phyloP scores from a whole-genome alignment of 73 alveolate genomes.

The Tetrahymena malaccensis region DNA sequence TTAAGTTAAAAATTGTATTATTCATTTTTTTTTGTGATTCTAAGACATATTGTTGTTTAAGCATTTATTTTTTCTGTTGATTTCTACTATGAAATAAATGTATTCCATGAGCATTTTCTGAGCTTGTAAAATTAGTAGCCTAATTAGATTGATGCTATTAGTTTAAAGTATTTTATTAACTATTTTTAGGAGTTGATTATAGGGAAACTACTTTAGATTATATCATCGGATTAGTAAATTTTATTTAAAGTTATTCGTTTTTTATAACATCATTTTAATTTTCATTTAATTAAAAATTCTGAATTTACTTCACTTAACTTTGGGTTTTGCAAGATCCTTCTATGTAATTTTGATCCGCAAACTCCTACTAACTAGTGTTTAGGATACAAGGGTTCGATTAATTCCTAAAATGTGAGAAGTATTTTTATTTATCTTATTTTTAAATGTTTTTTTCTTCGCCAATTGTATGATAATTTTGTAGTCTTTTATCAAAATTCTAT shows the following conservation, averaged over 20 bases:
- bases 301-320: neutral
- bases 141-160: neutral
- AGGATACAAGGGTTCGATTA: neutral
- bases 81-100: neutral
- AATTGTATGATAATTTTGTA: neutral
- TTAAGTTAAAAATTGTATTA: neutral
- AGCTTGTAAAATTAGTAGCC: neutral
- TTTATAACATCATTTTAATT: neutral
- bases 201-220: neutral
- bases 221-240: neutral
- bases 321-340: neutral
- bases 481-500: neutral
- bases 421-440: neutral
- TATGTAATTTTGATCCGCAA: neutral
- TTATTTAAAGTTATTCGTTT: neutral
- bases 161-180: neutral
- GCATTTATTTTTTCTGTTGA: neutral
- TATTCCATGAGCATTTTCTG: neutral
- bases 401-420: neutral
- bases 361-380: neutral
- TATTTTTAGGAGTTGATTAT: neutral
- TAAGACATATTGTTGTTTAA: no score
- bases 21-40: neutral
- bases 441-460: neutral
- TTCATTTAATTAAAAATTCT: neutral